Evolutionary conservation across 2,329 filamentous ascomycete species (phyloP).

Genomic region (Diaporthe destruens): DNA sequence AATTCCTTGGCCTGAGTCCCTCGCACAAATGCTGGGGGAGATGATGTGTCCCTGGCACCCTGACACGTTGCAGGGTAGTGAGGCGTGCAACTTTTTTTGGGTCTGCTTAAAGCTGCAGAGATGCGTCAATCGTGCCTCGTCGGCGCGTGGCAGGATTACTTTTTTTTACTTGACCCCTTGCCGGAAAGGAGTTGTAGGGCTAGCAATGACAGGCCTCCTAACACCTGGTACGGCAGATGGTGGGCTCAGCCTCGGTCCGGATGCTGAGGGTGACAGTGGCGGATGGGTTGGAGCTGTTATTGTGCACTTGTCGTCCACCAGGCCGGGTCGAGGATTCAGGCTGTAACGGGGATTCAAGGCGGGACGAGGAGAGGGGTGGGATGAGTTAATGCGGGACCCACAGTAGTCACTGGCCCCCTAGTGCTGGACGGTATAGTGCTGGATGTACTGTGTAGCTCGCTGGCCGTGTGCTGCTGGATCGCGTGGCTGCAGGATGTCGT

Average conservation of each 20-base stretch:
- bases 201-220: conserved; percentile 61
- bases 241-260: conserved; percentile 45
- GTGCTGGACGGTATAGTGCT: conserved; percentile 42
- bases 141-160: conserved; percentile 47
- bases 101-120: conserved; percentile 66
- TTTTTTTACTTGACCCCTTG: conserved; percentile 51
- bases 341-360: conserved; percentile 46
- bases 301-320: conserved; percentile 33
- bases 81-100: conserved; percentile 62
- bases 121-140: conserved; percentile 64
- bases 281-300: conserved; percentile 29
- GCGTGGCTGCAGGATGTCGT: conserved; percentile 48
- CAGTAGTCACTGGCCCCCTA: conserved; percentile 46
- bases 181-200: conserved; percentile 46
- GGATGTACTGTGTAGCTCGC: conserved; percentile 33
- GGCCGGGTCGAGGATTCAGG: conserved; percentile 40
- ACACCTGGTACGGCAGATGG: conserved; percentile 48
- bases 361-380: conserved; percentile 46
- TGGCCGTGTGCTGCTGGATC: conserved; percentile 47
- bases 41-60: conserved; percentile 68
- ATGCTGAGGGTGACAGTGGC: conserved; percentile 40
- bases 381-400: conserved; percentile 55
- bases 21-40: conserved; percentile 67
- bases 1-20: conserved; percentile 67
- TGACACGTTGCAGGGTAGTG: conserved; percentile 71